phyloP scores from a whole-genome alignment of 805 yeast genomes.

The Wickerhamomyces hampshirensis region DNA sequence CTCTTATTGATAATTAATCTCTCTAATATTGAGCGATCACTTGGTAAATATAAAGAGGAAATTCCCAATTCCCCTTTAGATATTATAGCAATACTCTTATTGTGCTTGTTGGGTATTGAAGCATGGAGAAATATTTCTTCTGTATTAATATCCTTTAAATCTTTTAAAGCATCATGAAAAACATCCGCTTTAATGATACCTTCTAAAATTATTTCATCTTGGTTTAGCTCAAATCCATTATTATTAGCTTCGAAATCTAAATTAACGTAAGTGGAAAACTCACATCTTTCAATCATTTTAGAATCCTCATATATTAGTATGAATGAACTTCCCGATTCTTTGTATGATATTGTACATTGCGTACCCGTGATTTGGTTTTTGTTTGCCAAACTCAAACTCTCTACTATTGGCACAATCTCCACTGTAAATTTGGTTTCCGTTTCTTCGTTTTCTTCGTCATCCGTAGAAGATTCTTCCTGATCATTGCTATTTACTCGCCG shows the following conservation, averaged over 20 bases:
- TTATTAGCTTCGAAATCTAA: constrained; percentile 28
- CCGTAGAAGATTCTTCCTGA: constrained; percentile 12
- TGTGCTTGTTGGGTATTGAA: constrained; percentile 23
- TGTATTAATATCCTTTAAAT: constrained; percentile 50
- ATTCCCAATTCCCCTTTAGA: constrained; percentile 73
- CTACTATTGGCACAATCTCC: constrained; percentile 43
- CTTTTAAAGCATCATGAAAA: constrained; percentile 48
- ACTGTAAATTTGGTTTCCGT: constrained; percentile 32
- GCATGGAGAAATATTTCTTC: constrained; percentile 46
- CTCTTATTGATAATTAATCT: constrained; percentile 39
- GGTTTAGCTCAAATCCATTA: constrained; percentile 37
- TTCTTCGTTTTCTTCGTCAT: constrained; percentile 13
- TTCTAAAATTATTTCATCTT: constrained; percentile 39
- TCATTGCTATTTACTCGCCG: constrained; percentile 4
- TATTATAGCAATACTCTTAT: constrained; percentile 38
- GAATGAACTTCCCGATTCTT: constrained; percentile 49
- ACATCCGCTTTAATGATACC: constrained; percentile 49
- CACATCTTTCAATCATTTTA: constrained; percentile 51
- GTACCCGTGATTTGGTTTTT: constrained; percentile 26
- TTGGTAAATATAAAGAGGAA: constrained; percentile 63
- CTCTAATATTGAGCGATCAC: constrained; percentile 56
- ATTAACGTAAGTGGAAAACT: constrained; percentile 41
- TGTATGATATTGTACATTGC: constrained; percentile 47
- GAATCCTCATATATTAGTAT: constrained; percentile 50
- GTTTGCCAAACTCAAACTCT: constrained; percentile 43